Base-by-base conservation (phyloP, 2,329 filamentous ascomycete genomes). In the Colletotrichum trifolii region DNA sequence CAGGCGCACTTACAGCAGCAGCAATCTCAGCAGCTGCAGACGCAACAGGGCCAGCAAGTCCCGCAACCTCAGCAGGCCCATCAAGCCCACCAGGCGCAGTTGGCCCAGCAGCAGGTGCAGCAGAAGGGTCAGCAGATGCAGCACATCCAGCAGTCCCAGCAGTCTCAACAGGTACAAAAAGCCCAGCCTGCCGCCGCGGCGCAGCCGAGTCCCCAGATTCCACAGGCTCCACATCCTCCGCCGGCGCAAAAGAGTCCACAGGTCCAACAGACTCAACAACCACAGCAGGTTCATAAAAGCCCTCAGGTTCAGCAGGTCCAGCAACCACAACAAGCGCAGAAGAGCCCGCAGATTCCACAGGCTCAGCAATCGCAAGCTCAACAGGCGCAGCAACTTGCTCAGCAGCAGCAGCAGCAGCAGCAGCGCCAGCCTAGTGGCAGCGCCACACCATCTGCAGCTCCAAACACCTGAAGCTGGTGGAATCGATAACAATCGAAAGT, bases 361-460 rank as follows among this genome's bases (percentile, higher is more conserved):
- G 60, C 54, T 54, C 13, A 69, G 54, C 59, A 61, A 40, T 58
- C 50, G 9, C 71, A 68, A 17, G 69, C 70, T 15, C 71, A 70
- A 66, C 71, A 65, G 48, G 75, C 71, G 33, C 76, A 71, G 69
- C 68, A 53, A 64, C 72, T 62, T 69, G 55, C 36, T 46, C 71
- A 70, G 43, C 45, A 61, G 39, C 64, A 67, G 25, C 70, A 69
- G 56, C 71, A 67, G 56, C 71, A 67, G 25, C 69, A 53, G 11
- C 69, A 71, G 54, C 75, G 78, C 42, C 76, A 79, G 57, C 69
- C 76, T 12, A 81, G 79, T 46, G 76, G 76, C 43, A 81, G 78
- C 45, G 78, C 77, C 40, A 80, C 79, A 8, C 78, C 78, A 36
- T 77, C 77, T 12, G 70, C 70, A 15, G 48, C 63, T 2, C 35